Evolutionary conservation across 208 protist genomes (phyloP), one percentile per base, ranked within the genome.

Genomic region (Wallacemonas rigidus): DNA sequence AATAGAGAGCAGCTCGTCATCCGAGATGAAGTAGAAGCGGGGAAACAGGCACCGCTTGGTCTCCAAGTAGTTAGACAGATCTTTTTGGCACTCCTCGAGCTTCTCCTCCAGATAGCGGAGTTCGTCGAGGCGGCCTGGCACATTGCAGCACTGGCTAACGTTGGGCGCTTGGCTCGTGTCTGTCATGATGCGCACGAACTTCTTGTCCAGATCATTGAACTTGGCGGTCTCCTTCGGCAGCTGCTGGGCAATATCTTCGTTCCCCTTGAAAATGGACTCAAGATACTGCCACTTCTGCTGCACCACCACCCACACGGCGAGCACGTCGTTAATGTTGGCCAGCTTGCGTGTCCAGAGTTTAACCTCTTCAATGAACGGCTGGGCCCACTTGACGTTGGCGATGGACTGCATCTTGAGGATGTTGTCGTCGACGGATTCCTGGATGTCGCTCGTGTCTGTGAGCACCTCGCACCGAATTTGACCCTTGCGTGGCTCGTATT

Each of bases 251-350:
- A 99, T 99, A 77, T 99, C 99, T 41, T 99, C 98, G 72, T 92
- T 98, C 50, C 97, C 98, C 71, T 98, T 94, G 80, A 99, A 99
- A 75, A 99, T 99, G 26, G 95, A 98, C 86, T 99, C 98, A 57
- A 99, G 88, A 80, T 99, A 99, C 87, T 99, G 97, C 99, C 99
- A 99, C 83, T 99, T 99, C 74, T 94, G 76, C 88, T 99, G 98
- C 62, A 99, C 99, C 36, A 88, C 78, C 55, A 99, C 87, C 99
- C 99, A 99, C 17, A 99, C 85, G 2, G 98, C 87, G 57, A 97
- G 94, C 12, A 99, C 97, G 79, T 99, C 98, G 67, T 90, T 97
- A 62, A 99, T 99, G 44, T 87, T 90, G 0, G 91, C 85, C 57
- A 99, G 88, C 58, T 94, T 88, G 58, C 92, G 85, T 84, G 99